Evolutionary conservation across 2,329 filamentous ascomycete species (phyloP), one percentile per base, ranked within the genome.

Genomic region (Claviceps capensis): DNA sequence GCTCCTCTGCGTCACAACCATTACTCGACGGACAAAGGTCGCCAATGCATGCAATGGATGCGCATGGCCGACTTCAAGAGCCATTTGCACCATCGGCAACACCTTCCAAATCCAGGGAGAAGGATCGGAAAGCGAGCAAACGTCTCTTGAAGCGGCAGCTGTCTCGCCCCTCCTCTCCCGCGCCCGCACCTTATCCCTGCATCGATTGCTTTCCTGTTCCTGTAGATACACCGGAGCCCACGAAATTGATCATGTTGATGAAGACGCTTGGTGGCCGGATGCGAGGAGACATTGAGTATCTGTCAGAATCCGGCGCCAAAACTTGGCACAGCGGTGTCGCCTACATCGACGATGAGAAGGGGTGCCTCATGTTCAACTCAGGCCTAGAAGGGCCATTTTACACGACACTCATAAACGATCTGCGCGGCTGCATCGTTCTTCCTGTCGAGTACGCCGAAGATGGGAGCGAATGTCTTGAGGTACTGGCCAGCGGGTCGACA

Each of bases 271-370:
- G 83, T 61, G 87, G 88, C 30, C 78, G 82, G 57, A 93, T 91
- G 86, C 82, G 82, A 60, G 87, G 87, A 52, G 81, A 84, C 58
- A 74, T 89, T 34, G 83, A 87, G 56, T 91, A 87, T 62, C 80
- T 85, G 59, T 13, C 48, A 26, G 73, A 74, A 44, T 79, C 81
- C 40, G 72, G 74, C 14, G 71, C 72, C 23, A 79, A 76, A 16
- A 72, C 76, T 1, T 93, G 87, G 87, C 74, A 77, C 53, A 67
- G 74, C 37, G 86, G 86, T n/a, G 78, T 84, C 55, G 86, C 83
- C 62, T 88, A 83, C 61, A 87, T 93, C 55, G 83, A 90, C 55
- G 84, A 88, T 53, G 83, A 87, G 47, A 79, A 78, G 53, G 86
- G 85, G 2, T 82, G 81, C 58, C 69, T 93, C 56, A 82, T 90